These are phyloP conservation scores for Alternaria sp. DNA, from an alignment of 2,329 filamentous ascomycete genomes.

Conservation along the genomic window DNA sequence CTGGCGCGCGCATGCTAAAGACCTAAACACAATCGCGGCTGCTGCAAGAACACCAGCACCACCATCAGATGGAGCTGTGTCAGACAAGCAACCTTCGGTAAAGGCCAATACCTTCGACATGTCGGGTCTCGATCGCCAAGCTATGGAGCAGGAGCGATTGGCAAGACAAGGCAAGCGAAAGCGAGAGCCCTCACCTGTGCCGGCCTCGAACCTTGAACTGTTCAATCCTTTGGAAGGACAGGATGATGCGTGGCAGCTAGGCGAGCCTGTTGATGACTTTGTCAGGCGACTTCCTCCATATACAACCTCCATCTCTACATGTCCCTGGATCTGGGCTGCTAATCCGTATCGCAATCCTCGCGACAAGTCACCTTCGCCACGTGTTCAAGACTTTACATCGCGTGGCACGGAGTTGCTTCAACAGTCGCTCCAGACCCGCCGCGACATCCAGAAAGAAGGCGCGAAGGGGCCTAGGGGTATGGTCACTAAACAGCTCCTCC, in stretches of 20 bases:
- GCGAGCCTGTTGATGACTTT: conserved; percentile 70
- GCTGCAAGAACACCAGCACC: conserved; percentile 5
- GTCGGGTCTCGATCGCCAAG: conserved; percentile 12
- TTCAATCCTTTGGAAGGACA: conserved; percentile 65
- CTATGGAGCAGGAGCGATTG: conserved; percentile 21
- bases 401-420: conserved; percentile 63
- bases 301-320: conserved; percentile 53
- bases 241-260: conserved; percentile 64
- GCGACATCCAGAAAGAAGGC: conserved; percentile 59
- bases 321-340: conserved; percentile 75
- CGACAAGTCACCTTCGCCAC: conserved; percentile 36
- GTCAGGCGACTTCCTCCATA: conserved; percentile 71
- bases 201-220: conserved; percentile 15
- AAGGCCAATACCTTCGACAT: conserved; percentile 7
- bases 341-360: conserved; percentile 63
- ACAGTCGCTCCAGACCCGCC: conserved; percentile 54
- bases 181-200: conserved; percentile 12
- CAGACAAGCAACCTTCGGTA: neutral
- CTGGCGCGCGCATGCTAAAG: conserved; percentile 28
- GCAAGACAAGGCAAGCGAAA: conserved; percentile 18
- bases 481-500: conserved; percentile 49
- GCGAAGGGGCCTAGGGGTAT: conserved; percentile 53
- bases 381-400: conserved; percentile 58
- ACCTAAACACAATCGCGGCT: conserved; percentile 32
- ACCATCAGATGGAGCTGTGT: neutral